Evolutionary conservation across 2,329 filamentous ascomycete species (phyloP).

Genomic region (Diaporthe citrichinensis): DNA sequence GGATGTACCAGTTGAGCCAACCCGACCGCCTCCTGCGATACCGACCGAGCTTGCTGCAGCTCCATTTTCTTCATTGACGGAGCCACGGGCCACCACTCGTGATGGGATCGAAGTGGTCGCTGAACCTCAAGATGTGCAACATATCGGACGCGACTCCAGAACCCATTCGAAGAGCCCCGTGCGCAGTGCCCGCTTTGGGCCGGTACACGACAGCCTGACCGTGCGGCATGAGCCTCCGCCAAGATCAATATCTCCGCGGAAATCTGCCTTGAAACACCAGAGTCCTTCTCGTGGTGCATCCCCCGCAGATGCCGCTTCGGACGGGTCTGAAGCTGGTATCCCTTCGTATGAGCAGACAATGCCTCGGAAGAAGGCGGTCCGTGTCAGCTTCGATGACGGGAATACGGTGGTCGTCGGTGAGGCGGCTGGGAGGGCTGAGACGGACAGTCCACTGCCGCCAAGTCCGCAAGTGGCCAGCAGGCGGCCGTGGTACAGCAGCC

Average conservation of each 20-base stretch:
- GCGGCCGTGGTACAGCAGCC: slow-evolving; percentile 66
- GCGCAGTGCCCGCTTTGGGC: slow-evolving; percentile 77
- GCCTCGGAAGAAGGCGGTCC: slow-evolving; percentile 73
- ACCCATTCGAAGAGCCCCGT: slow-evolving; percentile 73
- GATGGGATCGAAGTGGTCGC: slow-evolving; percentile 34
- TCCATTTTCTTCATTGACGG: slow-evolving; percentile 32
- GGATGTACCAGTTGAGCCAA: slow-evolving; percentile 8
- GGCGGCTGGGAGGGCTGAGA: slow-evolving; percentile 53
- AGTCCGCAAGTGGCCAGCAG: slow-evolving; percentile 55
- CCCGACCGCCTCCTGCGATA: slow-evolving; percentile 20
- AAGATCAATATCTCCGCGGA: slow-evolving; percentile 81
- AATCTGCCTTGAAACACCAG: slow-evolving; percentile 80
- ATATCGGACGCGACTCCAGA: slow-evolving; percentile 49
- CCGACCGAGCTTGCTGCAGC: slow-evolving; percentile 38
- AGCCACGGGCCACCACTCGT: slow-evolving; percentile 29
- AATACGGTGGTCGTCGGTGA: slow-evolving; percentile 69
- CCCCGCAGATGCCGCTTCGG: slow-evolving; percentile 64
- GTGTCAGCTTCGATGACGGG: slow-evolving; percentile 85
- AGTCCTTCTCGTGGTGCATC: slow-evolving; percentile 68
- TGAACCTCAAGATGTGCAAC: slow-evolving; percentile 36
- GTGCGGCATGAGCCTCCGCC: slow-evolving; percentile 78
- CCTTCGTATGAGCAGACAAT: slow-evolving; percentile 54
- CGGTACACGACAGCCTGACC: slow-evolving; percentile 66
- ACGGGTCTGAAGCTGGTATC: slow-evolving; percentile 53
- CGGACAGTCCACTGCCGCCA: slow-evolving; percentile 56